Conservation (phyloP, 306 rosid genomes). For the Acacia crassicarpa region DNA sequence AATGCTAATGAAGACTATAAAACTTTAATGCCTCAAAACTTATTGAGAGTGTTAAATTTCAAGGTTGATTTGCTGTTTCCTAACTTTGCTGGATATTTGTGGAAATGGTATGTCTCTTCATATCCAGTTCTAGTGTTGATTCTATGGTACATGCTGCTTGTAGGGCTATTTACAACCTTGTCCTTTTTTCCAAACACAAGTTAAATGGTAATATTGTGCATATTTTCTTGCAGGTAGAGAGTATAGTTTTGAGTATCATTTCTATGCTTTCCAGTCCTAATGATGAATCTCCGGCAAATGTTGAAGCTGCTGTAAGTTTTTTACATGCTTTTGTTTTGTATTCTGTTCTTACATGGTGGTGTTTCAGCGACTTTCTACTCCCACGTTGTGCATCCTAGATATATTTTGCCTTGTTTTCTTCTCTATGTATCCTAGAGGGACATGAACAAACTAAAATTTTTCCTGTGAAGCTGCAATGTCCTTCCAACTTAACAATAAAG, state of each 20-base stretch:
- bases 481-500: neutral
- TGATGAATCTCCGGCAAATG: constrained; percentile 98
- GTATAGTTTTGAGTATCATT: constrained; percentile 97
- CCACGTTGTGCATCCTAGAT: constrained; percentile 11
- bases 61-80: constrained; percentile 23
- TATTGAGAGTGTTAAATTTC: constrained; percentile 19
- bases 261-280: constrained; percentile 97
- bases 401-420: neutral
- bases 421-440: neutral
- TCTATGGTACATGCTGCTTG: neutral
- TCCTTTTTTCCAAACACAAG: neutral
- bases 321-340: neutral
- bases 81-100: constrained; percentile 25
- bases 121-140: constrained; percentile 1
- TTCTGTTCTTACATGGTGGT: constrained; percentile 12
- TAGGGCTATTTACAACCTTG: neutral
- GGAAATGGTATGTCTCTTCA: constrained; percentile 10
- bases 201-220: neutral
- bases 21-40: constrained; percentile 18
- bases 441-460: neutral
- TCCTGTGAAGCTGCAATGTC: neutral
- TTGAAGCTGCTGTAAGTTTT: constrained; percentile 97
- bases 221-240: constrained; percentile 82
- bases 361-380: neutral
- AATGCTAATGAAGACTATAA: constrained; percentile 6